Conservation (phyloP, 2,329 filamentous ascomycete genomes). For the Aureobasidium vineae region DNA sequence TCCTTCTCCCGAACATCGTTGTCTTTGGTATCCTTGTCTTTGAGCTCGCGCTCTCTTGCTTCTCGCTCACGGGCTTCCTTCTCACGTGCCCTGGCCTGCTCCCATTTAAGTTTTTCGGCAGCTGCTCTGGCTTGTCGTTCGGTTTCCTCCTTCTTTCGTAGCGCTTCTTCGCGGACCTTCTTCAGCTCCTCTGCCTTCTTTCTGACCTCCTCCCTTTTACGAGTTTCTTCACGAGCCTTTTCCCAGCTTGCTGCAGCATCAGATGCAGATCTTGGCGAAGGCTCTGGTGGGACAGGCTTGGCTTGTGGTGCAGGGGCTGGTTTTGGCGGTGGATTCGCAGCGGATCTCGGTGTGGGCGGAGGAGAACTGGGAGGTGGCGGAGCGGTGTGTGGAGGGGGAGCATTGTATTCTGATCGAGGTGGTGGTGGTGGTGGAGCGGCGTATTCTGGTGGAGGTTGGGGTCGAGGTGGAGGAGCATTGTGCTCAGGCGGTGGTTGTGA, state of each 20-base stretch:
- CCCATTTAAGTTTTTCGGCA: constrained; percentile 53
- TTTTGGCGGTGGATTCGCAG: constrained; percentile 29
- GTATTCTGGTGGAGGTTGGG: constrained; percentile 27
- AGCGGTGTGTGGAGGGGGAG: constrained; percentile 26
- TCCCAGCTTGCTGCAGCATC: constrained; percentile 52
- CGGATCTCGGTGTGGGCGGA: constrained; percentile 29
- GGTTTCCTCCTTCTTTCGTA: constrained; percentile 48
- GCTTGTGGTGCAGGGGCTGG: constrained; percentile 16
- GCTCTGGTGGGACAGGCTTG: constrained; percentile 29
- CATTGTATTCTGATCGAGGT: constrained; percentile 27
- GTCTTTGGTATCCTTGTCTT: constrained; percentile 42
- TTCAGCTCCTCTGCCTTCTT: constrained; percentile 57
- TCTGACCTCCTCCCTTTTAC: constrained; percentile 62
- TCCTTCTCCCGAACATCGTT: constrained; percentile 45
- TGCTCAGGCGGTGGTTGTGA: constrained; percentile 11
- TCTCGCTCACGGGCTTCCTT: constrained; percentile 51
- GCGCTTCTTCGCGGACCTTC: constrained; percentile 59
- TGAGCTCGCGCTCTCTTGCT: constrained; percentile 48
- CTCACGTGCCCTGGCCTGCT: constrained; percentile 50
- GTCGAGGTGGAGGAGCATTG: constrained; percentile 19
- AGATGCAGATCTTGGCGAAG: constrained; percentile 37
- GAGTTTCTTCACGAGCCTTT: constrained; percentile 66
- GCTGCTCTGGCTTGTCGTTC: constrained; percentile 47
- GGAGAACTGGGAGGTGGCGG: constrained; percentile 19
- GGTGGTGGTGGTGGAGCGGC: constrained; percentile 24